Percentiles rank a stretch among this genome's conserved stretches.
Conservation (phyloP, 148 eudicot species). For the Chenopodium berlandieri region DNA sequence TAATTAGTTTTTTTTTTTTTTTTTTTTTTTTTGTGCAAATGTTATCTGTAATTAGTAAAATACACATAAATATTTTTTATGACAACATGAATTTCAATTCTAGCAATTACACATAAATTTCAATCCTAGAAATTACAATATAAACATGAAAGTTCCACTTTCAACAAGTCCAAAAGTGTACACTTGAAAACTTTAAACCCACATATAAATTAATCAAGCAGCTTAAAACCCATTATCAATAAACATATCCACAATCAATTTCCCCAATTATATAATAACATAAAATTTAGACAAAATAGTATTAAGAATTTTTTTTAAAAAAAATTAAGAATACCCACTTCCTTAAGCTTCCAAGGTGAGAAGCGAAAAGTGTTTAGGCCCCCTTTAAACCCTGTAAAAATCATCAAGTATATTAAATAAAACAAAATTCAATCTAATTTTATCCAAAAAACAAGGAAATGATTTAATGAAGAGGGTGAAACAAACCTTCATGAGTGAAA, state of each 20-base stretch:
- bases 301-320: background rate
- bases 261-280: too few relatives aligned
- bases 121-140: background rate
- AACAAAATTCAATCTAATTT: background rate
- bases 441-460: background rate
- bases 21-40: background rate
- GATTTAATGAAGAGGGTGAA: background rate
- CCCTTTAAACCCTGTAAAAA: slow-evolving; percentile 30
- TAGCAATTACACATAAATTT: background rate
- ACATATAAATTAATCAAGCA: background rate
- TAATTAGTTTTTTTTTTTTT: too few relatives aligned
- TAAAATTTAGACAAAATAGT: background rate
- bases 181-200: background rate
- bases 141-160: background rate
- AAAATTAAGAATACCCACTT: slow-evolving; percentile 20
- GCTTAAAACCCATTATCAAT: background rate
- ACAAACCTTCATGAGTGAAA: slow-evolving; percentile 24
- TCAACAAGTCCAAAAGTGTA: too few relatives aligned
- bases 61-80: too few relatives aligned
- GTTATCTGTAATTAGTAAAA: too few relatives aligned
- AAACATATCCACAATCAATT: background rate
- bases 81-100: too few relatives aligned
- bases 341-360: slow-evolving; percentile 20
- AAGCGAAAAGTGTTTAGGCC: slow-evolving; percentile 17
- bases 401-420: background rate